phyloP scores from a whole-genome alignment of 225 moss, liverwort and hornwort genomes.

The Bryoerythrophyllum caledonicum region DNA sequence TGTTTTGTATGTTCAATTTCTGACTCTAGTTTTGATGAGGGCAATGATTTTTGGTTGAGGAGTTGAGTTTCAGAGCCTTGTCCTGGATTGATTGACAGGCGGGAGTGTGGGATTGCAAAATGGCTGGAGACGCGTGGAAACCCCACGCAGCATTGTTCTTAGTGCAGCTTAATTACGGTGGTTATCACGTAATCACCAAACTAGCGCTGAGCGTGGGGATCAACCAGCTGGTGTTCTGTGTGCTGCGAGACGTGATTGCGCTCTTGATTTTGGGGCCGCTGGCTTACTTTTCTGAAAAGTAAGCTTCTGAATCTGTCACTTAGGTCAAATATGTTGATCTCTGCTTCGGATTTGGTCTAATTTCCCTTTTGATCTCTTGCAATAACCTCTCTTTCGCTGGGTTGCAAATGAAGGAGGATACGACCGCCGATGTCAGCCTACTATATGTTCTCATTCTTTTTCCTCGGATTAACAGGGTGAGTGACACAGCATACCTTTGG shows the following conservation, averaged over 20 bases:
- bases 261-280: slow-evolving; percentile 68
- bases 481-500: neutral
- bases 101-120: slow-evolving; percentile 23
- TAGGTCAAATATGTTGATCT: neutral
- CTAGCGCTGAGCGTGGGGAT: slow-evolving; percentile 80
- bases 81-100: slow-evolving; percentile 24
- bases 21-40: slow-evolving; percentile 1
- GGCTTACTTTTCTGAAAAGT: slow-evolving; percentile 86
- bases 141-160: slow-evolving; percentile 74
- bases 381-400: slow-evolving; percentile 1
- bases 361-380: neutral
- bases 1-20: too few relatives aligned
- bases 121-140: slow-evolving; percentile 71
- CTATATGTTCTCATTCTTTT: slow-evolving; percentile 57
- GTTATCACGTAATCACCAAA: slow-evolving; percentile 89
- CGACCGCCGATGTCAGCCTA: slow-evolving; percentile 65
- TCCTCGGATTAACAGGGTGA: slow-evolving; percentile 90
- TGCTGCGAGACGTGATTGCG: slow-evolving; percentile 76
- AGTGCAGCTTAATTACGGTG: slow-evolving; percentile 80
- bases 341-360: neutral
- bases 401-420: slow-evolving; percentile 59
- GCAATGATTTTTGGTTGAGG: neutral
- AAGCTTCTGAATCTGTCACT: slow-evolving; percentile 33
- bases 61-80: slow-evolving; percentile 9
- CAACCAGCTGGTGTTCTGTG: slow-evolving; percentile 81